These are phyloP conservation scores for Sarocladium oryzae DNA, from an alignment of 2,329 filamentous ascomycete genomes.

Conservation along the genomic window DNA sequence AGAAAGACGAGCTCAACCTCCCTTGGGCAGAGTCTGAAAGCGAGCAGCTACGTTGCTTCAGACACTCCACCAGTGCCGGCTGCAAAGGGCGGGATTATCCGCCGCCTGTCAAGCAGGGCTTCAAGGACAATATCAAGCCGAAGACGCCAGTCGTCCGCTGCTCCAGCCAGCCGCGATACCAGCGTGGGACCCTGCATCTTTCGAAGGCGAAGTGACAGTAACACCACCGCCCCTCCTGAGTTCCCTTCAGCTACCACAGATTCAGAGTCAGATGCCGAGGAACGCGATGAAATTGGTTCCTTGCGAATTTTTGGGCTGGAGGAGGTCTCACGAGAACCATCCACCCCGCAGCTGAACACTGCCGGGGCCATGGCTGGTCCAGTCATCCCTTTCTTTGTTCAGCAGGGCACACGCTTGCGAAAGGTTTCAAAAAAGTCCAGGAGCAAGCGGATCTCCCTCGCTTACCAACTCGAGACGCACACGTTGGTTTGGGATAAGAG, in stretches of 20 bases:
- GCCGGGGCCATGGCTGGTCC: conserved; percentile 54
- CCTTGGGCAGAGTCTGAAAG: conserved; percentile 53
- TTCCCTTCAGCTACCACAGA: conserved; percentile 35
- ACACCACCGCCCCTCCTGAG: conserved; percentile 57
- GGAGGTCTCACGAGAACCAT: neutral
- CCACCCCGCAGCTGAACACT: conserved; percentile 32
- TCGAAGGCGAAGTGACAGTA: conserved; percentile 83
- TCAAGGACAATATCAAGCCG: conserved; percentile 58
- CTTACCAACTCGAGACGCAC: conserved; percentile 74
- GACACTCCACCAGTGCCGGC: conserved; percentile 29
- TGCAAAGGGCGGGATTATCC: conserved; percentile 55
- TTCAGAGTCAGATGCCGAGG: conserved; percentile 53
- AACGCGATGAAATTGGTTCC: conserved; percentile 36
- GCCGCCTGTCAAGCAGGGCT: conserved; percentile 77
- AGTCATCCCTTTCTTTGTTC: conserved; percentile 68
- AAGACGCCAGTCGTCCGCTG: conserved; percentile 71
- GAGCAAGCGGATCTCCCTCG: conserved; percentile 61
- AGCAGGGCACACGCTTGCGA: conserved; percentile 68
- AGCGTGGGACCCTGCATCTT: conserved; percentile 87
- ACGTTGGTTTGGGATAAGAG: conserved; percentile 83
- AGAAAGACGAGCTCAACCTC: conserved; percentile 55
- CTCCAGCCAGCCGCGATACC: conserved; percentile 69
- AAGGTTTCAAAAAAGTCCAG: conserved; percentile 84
- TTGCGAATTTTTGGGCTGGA: conserved; percentile 27
- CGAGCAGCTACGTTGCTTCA: conserved; percentile 49